Conservation (phyloP, 2,329 filamentous ascomycete species). For the Pseudocercospora fijiensis region DNA sequence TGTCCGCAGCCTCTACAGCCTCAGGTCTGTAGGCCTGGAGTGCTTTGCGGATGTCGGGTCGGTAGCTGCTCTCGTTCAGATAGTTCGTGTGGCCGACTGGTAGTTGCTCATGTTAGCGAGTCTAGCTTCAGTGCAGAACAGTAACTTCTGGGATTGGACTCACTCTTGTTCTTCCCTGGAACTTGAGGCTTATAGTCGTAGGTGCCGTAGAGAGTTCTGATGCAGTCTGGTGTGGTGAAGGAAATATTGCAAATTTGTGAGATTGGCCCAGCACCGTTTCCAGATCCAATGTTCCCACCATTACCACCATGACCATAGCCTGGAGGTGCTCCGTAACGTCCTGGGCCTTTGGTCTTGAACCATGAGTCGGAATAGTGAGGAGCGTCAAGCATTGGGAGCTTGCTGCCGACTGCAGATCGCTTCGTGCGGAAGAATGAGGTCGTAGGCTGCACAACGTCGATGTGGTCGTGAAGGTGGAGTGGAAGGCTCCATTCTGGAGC, state of each 20-base stretch:
- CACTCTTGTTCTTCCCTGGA: slow-evolving; percentile 41
- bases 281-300: slow-evolving; percentile 10
- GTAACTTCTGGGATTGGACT: neutral
- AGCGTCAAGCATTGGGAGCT: slow-evolving; percentile 11
- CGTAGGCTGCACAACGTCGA: slow-evolving; percentile 61
- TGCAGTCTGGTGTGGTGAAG: slow-evolving; percentile 56
- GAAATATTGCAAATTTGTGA: slow-evolving; percentile 49
- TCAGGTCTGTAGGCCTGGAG: slow-evolving; percentile 55
- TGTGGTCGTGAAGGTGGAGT: slow-evolving; percentile 56
- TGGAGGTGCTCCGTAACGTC: slow-evolving; percentile 17
- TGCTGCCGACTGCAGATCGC: slow-evolving; percentile 22
- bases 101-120: neutral
- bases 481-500: slow-evolving; percentile 60
- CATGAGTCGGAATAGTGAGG: slow-evolving; percentile 24
- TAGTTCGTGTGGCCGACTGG: slow-evolving; percentile 49
- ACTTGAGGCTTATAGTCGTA: slow-evolving; percentile 53
- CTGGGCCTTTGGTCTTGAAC: slow-evolving; percentile 26
- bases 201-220: slow-evolving; percentile 56
- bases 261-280: slow-evolving; percentile 14
- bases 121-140: neutral
- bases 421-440: slow-evolving; percentile 56
- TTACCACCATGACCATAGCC: slow-evolving; percentile 8
- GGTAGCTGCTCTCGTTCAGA: slow-evolving; percentile 50
- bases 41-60: slow-evolving; percentile 59
- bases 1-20: slow-evolving; percentile 47